A percentile compares a stretch with the other conserved stretches of the same genome.
Evolutionary conservation across 371 early-diverging fungal species (phyloP).

Genomic region (Syncephalis fuscata): DNA sequence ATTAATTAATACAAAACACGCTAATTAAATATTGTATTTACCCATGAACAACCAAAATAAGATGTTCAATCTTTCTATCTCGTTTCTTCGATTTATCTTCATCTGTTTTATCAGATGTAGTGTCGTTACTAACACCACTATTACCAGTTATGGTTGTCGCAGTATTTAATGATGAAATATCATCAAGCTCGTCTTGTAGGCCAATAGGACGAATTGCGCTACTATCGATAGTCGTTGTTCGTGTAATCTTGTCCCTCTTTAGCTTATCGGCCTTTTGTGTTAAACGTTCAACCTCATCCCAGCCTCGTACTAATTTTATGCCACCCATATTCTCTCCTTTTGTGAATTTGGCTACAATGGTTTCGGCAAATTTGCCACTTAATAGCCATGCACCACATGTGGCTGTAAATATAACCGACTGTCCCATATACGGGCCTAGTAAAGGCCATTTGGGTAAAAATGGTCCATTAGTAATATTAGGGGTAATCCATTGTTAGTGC

Average conservation of each 20-base stretch:
- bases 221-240: conserved; percentile 14
- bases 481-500: no score
- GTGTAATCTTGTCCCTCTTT: no score
- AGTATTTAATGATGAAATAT: no score
- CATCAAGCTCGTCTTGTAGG: no score
- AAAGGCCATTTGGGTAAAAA: conserved; percentile 42
- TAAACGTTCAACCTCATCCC: conserved; percentile 43
- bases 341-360: conserved; percentile 45
- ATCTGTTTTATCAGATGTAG: conserved; percentile 32
- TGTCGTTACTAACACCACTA: conserved; percentile 9
- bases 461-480: conserved; percentile 6
- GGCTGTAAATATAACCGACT: conserved; percentile 51
- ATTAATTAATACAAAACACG: no score
- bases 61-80: conserved; percentile 48
- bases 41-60: conserved; percentile 69
- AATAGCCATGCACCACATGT: conserved; percentile 41
- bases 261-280: conserved; percentile 9
- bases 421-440: conserved; percentile 58
- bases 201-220: conserved; percentile 8
- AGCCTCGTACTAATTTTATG: conserved; percentile 51
- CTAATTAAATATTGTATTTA: conserved; percentile 8
- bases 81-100: conserved; percentile 38
- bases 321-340: conserved; percentile 46
- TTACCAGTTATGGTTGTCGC: no score
- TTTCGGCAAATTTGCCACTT: conserved; percentile 53